Base-by-base conservation (phyloP, 148 eudicot species). In the Heliamphora exappendiculata region DNA sequence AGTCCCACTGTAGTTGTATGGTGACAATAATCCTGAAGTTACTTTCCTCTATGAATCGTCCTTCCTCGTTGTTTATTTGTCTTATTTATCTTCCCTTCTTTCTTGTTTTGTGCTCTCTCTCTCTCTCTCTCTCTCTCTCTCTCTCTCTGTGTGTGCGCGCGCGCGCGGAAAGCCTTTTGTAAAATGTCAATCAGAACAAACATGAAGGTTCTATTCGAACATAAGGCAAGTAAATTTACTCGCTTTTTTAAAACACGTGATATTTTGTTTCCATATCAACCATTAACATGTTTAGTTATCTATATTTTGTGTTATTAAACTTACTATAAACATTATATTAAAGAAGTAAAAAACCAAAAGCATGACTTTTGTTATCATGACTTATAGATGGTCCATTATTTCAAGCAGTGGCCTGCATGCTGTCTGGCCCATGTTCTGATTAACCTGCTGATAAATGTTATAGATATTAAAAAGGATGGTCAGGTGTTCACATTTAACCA, bases 331-430 rank as follows among this genome's bases (percentile, higher is more conserved):
- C 67, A 63, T 1, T 59, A 24, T 12, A 3, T 36, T n/a, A 10
- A 11, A 53, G 20, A 22, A 29, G 50, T 22, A 67, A 37, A 73
- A 36, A 14, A 34, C n/a, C n/a, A 0, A 39, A 24, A 33, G 31
- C 26, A 54, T n/a, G n/a, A 51, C 26, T 71, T 33, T 51, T 50
- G 26, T 0, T 50, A n/a, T 13, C 22, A 70, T 37, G 5, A n/a
- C 7, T 34, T 50, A 72, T 51, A 70, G 39, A 49, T 16, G 45
- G n/a, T 39, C 49, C 24, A 58, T 73, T 73, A 39, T 26, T 41
- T 58, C 60, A 73, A 73, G 75, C 44, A 36, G 22, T 64, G 68
- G 44, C n/a, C 68, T 36, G 26, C 50, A 37, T 54, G 31, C 28
- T 55, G 29, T 41, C 16, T 67, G 44, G 36, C 33, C 54, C 10